Evolutionary conservation across 1,284 basidiomycete species (phyloP), one percentile per base, ranked within the genome.

Genomic region (Boletus sp.): DNA sequence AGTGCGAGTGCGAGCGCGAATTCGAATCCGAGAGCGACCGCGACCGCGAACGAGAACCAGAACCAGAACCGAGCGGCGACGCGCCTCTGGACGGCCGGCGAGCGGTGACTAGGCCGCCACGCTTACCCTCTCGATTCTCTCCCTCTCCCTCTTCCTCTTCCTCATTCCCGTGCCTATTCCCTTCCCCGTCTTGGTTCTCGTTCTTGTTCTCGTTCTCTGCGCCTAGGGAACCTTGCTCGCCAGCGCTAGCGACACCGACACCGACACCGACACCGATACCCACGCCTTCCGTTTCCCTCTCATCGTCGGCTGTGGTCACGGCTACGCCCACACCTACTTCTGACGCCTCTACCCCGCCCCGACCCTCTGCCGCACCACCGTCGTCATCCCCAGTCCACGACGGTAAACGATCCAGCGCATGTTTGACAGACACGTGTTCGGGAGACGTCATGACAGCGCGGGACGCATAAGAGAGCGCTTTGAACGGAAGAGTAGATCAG

Each of bases 381-480:
- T 26, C 27, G 1, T 30, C 38, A 25, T 46, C 36, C 10, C n/a
- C 52, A 22, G 14, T 41, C 53, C 46, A 40, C 22, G 47, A 39
- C 10, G 45, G 26, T 8, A 17, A 29, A 9, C 16, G 45, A 38
- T 51, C 38, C 30, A 44, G 40, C 29, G 38, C 43, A 47, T 52
- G 48, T 45, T 55, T 50, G 49, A 52, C 46, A 16, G 48, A 48
- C 54, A 53, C 45, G 43, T 57, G 58, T 13, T 67, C 53, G 49
- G 51, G 41, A 33, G 50, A 53, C 30, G 64, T 65, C 64, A 67
- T 67, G 44, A 48, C 33, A 29, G 19, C 34, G 25, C 41, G 20
- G 44, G 41, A 40, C 25, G 41, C 61, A 65, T 62, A 55, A 39
- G 42, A 45, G 38, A 41, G 38, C 19, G 12, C 19, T 42, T 32